Evolutionary conservation across 116 monocot species (phyloP).

Genomic region (Dioscorea cayenensis): DNA sequence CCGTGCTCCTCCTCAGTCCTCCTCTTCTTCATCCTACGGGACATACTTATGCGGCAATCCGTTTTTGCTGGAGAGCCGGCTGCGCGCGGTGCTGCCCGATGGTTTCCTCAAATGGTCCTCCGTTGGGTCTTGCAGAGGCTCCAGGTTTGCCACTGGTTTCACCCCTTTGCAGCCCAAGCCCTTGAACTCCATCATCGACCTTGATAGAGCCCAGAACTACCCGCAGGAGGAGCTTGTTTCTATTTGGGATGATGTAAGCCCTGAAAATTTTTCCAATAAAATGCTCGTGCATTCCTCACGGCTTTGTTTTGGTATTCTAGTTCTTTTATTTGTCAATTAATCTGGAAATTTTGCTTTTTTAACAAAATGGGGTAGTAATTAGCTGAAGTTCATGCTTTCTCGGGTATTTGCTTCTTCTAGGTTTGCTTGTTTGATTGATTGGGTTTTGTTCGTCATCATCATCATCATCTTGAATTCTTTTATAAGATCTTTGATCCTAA

Average conservation of each 20-base stretch:
- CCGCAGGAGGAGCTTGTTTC: slow-evolving; percentile 65
- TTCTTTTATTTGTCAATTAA: not conserved
- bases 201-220: slow-evolving; percentile 41
- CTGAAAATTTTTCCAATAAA: not conserved
- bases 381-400: no score
- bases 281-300: not conserved
- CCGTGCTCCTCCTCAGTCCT: not conserved
- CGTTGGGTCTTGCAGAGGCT: slow-evolving; percentile 31
- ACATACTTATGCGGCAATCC: not conserved
- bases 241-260: slow-evolving; percentile 82
- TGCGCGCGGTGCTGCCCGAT: not conserved
- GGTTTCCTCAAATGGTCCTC: slow-evolving; percentile 28
- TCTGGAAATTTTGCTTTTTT: no score
- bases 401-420: no score
- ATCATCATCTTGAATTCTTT: no score
- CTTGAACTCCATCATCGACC: slow-evolving; percentile 69
- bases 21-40: not conserved
- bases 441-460: no score
- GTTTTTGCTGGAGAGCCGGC: not conserved
- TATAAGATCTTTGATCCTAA: no score
- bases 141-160: slow-evolving; percentile 77
- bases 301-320: not conserved
- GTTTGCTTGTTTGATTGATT: no score
- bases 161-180: slow-evolving; percentile 67
- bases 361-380: no score